A percentile compares a stretch with the other conserved stretches of the same genome.
These are phyloP conservation scores for Leccinum pellstonianum DNA, from an alignment of 768 basidiomycete genomes.

Conservation along the genomic window DNA sequence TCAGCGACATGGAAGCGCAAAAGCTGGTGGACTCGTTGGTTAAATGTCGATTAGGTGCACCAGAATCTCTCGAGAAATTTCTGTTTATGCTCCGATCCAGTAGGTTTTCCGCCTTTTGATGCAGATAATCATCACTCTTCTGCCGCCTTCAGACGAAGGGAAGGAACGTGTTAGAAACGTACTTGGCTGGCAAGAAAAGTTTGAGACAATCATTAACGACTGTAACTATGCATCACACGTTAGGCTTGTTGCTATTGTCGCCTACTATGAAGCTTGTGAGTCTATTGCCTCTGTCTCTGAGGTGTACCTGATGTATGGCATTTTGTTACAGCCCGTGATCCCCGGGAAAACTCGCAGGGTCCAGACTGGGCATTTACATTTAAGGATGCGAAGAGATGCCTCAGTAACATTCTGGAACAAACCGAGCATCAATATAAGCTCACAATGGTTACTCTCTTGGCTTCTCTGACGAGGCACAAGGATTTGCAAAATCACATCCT, in stretches of 20 bases:
- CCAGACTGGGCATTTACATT: not conserved
- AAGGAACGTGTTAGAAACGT: conserved; percentile 18
- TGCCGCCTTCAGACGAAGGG: conserved; percentile 12
- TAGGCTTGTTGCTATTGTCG: conserved; percentile 20
- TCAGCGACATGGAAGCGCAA: conserved; percentile 6
- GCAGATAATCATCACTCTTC: not conserved
- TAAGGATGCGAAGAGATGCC: not conserved
- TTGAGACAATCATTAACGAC: conserved; percentile 10
- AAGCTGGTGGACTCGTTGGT: conserved; percentile 3
- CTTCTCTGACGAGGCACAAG: conserved; percentile 19
- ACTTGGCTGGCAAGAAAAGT: conserved; percentile 6
- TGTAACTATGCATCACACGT: conserved; percentile 12
- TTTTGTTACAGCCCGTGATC: conserved; percentile 1
- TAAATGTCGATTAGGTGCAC: conserved; percentile 2
- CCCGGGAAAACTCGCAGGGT: not conserved
- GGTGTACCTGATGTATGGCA: not conserved
- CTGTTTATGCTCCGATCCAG: conserved; percentile 11
- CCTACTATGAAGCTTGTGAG: conserved; percentile 24
- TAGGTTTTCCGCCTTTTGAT: not conserved
- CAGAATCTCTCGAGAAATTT: conserved; percentile 10
- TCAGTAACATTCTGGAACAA: conserved; percentile 9
- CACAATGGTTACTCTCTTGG: conserved; percentile 21
- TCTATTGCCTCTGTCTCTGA: not conserved
- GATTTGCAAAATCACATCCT: conserved; percentile 15
- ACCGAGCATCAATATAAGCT: conserved; percentile 15